phyloP scores from a whole-genome alignment of 1,284 basidiomycete genomes.

The Acaromyces ingoldii region DNA sequence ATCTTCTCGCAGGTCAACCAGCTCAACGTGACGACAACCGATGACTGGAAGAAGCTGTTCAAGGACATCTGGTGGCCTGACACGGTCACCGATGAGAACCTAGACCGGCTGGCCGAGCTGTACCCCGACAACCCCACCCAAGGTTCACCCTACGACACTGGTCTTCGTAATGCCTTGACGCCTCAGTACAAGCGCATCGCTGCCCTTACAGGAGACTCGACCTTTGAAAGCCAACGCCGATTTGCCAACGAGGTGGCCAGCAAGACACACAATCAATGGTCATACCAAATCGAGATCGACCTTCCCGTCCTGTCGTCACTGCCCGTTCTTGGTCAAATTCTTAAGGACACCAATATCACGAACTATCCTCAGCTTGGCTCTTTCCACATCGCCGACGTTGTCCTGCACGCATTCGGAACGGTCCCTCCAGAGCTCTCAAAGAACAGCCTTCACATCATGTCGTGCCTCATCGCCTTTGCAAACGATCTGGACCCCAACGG shows the following conservation, averaged over 20 bases:
- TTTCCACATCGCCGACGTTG: constrained; percentile 1
- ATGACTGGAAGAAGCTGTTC: neutral
- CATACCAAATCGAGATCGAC: constrained; percentile 2
- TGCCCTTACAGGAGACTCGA: neutral
- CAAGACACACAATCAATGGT: neutral
- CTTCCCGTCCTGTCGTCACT: neutral
- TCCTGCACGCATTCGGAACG: neutral
- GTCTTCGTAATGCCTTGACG: neutral
- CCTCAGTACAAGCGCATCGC: constrained; percentile 1
- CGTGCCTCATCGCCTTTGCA: neutral
- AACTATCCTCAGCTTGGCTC: neutral
- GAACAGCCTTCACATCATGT: neutral
- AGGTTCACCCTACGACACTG: constrained; percentile 4
- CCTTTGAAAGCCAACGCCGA: neutral
- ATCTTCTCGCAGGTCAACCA: neutral
- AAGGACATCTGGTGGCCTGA: neutral
- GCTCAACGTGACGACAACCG: neutral
- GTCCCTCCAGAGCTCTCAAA: neutral
- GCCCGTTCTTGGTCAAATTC: neutral
- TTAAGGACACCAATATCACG: neutral
- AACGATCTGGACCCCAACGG: neutral
- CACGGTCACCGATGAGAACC: neutral
- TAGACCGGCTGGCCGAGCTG: neutral
- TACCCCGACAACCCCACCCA: neutral
- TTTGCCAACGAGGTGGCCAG: neutral